These are phyloP conservation scores for Fusarium sublunatum DNA, from an alignment of 2,329 filamentous ascomycete species.

Conservation along the genomic window DNA sequence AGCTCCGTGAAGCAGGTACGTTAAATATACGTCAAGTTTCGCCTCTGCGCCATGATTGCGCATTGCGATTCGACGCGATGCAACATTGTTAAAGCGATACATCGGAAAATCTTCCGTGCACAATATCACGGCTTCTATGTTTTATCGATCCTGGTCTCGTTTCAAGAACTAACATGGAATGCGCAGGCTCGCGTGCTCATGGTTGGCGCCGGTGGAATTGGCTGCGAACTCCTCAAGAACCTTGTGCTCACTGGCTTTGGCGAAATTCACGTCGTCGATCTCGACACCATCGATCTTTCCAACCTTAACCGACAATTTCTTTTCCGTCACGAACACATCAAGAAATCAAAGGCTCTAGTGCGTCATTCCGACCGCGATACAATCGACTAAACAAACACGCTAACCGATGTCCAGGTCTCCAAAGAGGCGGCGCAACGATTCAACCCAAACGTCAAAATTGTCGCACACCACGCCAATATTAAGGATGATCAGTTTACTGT, in stretches of 20 bases:
- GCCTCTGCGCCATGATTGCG: slow-evolving; percentile 22
- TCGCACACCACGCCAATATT: slow-evolving; percentile 94
- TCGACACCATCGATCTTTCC: slow-evolving; percentile 97
- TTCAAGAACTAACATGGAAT: slow-evolving; percentile 34
- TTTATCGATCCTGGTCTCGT: slow-evolving; percentile 4
- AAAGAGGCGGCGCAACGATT: slow-evolving; percentile 92
- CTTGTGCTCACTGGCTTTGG: slow-evolving; percentile 91
- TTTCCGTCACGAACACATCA: slow-evolving; percentile 96
- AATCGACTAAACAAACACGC: slow-evolving; percentile 15
- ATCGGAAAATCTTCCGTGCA: not conserved
- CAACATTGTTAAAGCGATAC: slow-evolving; percentile 7
- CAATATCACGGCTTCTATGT: slow-evolving; percentile 5
- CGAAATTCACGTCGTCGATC: slow-evolving; percentile 93
- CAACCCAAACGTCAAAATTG: slow-evolving; percentile 87
- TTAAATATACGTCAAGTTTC: slow-evolving; percentile 14
- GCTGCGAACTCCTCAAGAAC: slow-evolving; percentile 97
- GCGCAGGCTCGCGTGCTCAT: slow-evolving; percentile 84
- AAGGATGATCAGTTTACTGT: slow-evolving; percentile 89
- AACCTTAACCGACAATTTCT: slow-evolving; percentile 98
- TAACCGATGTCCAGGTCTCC: slow-evolving; percentile 72
- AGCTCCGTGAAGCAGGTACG: slow-evolving; percentile 75
- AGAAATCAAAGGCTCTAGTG: slow-evolving; percentile 94
- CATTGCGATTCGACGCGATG: slow-evolving; percentile 13
- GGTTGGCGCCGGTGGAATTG: slow-evolving; percentile 96
- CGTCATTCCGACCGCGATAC: slow-evolving; percentile 46